Percentiles rank a stretch among this genome's conserved stretches.
Evolutionary conservation across 768 basidiomycete genomes (phyloP).

Genomic region (Suillus subluteus): DNA sequence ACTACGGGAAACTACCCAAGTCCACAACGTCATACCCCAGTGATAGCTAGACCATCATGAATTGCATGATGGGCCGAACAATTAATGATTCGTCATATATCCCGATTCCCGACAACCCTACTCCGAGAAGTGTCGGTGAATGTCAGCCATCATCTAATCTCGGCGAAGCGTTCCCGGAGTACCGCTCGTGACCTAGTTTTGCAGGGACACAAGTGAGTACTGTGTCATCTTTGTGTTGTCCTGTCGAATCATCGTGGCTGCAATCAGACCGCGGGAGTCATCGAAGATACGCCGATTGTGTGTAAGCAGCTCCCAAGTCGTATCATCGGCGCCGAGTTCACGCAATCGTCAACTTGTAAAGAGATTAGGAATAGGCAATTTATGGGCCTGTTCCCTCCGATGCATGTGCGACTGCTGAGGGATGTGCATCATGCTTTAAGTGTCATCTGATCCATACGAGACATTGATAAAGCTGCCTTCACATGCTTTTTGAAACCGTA

Average conservation of each 20-base stretch:
- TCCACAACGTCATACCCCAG: not conserved
- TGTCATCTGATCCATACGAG: constrained; percentile 14
- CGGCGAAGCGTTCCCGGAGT: not conserved
- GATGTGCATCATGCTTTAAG: constrained; percentile 1
- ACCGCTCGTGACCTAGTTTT: not conserved
- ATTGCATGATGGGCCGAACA: too few relatives aligned
- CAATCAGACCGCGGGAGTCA: not conserved
- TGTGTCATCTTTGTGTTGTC: not conserved
- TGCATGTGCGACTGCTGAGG: not conserved
- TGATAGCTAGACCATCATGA: not conserved
- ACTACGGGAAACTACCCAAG: not conserved
- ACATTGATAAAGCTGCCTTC: constrained; percentile 11
- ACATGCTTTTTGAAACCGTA: not conserved
- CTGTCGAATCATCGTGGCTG: not conserved
- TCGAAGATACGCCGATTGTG: not conserved
- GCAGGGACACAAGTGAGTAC: not conserved
- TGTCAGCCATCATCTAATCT: not conserved
- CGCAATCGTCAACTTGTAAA: not conserved
- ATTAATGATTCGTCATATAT: not conserved
- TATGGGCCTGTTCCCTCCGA: constrained; percentile 12
- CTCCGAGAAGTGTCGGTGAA: not conserved
- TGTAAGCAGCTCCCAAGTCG: not conserved
- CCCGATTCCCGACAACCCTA: not conserved
- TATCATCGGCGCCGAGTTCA: not conserved
- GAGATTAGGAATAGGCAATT: not conserved